Evolutionary conservation across 345 rosid species (phyloP), one percentile per base, ranked within the genome.

Genomic region (Moringa oleifera): DNA sequence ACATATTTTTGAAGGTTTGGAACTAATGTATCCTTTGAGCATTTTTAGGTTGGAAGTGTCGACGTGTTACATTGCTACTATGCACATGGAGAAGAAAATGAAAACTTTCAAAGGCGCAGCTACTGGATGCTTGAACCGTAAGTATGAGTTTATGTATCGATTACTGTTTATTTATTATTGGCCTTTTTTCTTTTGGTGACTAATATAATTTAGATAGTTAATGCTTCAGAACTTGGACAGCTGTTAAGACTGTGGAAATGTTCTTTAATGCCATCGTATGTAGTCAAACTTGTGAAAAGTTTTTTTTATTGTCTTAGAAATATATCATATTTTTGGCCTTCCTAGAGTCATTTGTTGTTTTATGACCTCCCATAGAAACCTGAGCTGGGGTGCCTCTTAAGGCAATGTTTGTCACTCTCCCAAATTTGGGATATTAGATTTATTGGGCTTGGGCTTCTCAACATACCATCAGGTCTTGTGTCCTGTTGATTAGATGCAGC

Each of bases 111-210:
- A 77, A 85, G 98, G 64, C 98, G 98, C 67, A 81, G 97, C 77
- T 92, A 92, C 63, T 92, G 97, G 98, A 82, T 87, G 96, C 98
- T 92, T 74, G 89, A 92, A 63, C 78, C 71, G 96, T 92, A 73
- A 81, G 95, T 79, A 52, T 58, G 55, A 62, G 36, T 51, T 61
- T 69, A 53, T 51, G n/a, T 16, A 45, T 41, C 52, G 25, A 21
- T 62, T 23, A 23, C 18, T 53, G 19, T 59, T 58, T 47, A 8
- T 55, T 51, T 58, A 20, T 55, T 58, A 23, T 28, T 58, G 23
- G 0, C 11, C 47, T 23, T 50, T 57, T 23, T 18, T 51, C 36
- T 4, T 41, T 11, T 41, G 6, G 6, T 1, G 12, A 15, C 2
- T 41, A 1, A 41, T 41, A 41, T 11, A 41, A 41, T 41, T 41